These are phyloP conservation scores for Geotrichum carabidarum DNA, from an alignment of 1,139 yeast species.

Conservation along the genomic window DNA sequence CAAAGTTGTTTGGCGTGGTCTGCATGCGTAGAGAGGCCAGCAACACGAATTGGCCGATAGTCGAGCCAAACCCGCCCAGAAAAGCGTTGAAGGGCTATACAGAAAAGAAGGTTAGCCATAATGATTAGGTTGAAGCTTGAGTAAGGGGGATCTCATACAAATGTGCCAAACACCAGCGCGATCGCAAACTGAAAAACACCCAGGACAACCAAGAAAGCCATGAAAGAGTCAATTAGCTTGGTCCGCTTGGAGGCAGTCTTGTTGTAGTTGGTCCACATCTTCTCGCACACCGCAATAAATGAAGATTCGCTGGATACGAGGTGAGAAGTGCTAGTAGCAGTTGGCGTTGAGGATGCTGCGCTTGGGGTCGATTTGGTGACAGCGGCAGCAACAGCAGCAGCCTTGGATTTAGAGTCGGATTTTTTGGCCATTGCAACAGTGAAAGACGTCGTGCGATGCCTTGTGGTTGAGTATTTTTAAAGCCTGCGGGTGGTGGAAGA, in stretches of 20 bases:
- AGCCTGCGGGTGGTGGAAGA: neutral
- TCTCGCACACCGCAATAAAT: conserved; percentile 10
- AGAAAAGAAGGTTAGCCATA: neutral
- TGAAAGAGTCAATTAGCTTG: conserved; percentile 70
- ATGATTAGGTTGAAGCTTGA: neutral
- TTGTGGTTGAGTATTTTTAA: neutral
- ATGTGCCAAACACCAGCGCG: conserved; percentile 72
- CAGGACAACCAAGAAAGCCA: conserved; percentile 64
- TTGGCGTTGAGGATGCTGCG: neutral
- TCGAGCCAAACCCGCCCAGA: conserved; percentile 82
- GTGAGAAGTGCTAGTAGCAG: conserved; percentile 3
- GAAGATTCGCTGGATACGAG: neutral
- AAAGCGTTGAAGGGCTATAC: conserved; percentile 88
- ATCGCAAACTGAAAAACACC: conserved; percentile 78
- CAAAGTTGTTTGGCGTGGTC: conserved; percentile 41
- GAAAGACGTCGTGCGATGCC: too few species aligned
- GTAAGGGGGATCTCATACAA: conserved; percentile 37
- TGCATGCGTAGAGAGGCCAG: conserved; percentile 72
- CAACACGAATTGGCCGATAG: conserved; percentile 94
- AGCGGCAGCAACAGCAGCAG: conserved; percentile 13
- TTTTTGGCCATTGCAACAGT: conserved; percentile 16
- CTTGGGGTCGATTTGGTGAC: conserved; percentile 2
- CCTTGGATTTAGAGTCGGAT: conserved; percentile 1
- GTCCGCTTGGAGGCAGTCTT: conserved; percentile 28
- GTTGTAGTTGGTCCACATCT: conserved; percentile 25